Percentiles rank a stretch among this genome's conserved stretches.
phyloP scores from a whole-genome alignment of 306 rosid species.

The Begonia fuchsioides region DNA sequence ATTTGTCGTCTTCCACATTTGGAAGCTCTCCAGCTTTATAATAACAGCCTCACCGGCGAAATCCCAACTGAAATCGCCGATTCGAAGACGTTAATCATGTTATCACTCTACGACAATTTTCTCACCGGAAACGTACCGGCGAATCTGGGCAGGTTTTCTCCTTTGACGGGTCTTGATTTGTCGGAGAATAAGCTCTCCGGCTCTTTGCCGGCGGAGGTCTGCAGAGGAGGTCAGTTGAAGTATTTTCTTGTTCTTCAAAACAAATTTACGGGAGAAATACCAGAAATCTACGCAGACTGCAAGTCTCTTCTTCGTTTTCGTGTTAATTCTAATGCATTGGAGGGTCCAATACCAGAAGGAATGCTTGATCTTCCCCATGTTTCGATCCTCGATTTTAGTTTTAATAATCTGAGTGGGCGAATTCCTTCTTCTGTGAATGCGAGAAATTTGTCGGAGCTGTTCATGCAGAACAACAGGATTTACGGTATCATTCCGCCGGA shows the following conservation, averaged over 20 bases:
- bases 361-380: constrained; percentile 59
- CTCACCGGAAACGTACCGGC: constrained; percentile 56
- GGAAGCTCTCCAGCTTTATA: constrained; percentile 69
- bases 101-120: constrained; percentile 69
- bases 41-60: constrained; percentile 64
- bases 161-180: constrained; percentile 57
- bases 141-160: constrained; percentile 54
- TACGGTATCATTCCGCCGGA: constrained; percentile 67
- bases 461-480: constrained; percentile 60
- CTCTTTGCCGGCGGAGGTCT: constrained; percentile 59
- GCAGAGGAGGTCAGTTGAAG: constrained; percentile 43
- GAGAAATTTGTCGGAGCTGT: constrained; percentile 65
- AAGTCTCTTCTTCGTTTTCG: constrained; percentile 60
- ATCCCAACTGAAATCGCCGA: constrained; percentile 54
- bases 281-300: constrained; percentile 48
- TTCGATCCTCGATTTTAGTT: constrained; percentile 62
- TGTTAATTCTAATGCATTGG: constrained; percentile 46
- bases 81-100: constrained; percentile 40
- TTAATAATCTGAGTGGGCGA: constrained; percentile 49
- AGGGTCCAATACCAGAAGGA: constrained; percentile 58
- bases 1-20: constrained; percentile 68
- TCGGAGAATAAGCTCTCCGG: constrained; percentile 72
- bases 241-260: constrained; percentile 69
- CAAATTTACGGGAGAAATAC: constrained; percentile 58
- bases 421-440: constrained; percentile 38